Conservation (phyloP, 768 basidiomycete species). For the Lyophyllum shimeji region DNA sequence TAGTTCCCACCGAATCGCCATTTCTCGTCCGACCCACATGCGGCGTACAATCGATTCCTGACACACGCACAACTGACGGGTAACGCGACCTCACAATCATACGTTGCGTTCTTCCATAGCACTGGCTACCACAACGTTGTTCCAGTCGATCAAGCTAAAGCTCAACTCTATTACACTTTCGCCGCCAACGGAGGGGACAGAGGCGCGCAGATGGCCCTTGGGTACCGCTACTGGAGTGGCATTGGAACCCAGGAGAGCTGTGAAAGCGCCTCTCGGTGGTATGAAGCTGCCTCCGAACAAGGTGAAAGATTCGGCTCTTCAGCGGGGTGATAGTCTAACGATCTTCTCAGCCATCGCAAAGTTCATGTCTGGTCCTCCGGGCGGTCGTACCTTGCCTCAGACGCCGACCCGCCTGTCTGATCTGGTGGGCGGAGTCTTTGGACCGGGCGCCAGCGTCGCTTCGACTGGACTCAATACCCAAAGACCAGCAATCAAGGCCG, state of each 20-base stretch:
- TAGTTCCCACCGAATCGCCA: slow-evolving; percentile 76
- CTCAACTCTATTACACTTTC: slow-evolving; percentile 92
- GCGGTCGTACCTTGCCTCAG: slow-evolving; percentile 82
- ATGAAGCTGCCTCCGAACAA: slow-evolving; percentile 85
- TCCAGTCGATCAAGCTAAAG: slow-evolving; percentile 71
- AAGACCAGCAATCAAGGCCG: slow-evolving; percentile 81
- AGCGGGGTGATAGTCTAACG: background rate
- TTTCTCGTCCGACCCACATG: slow-evolving; percentile 58
- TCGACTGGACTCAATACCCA: slow-evolving; percentile 77
- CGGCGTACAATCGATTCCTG: slow-evolving; percentile 63
- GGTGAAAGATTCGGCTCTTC: slow-evolving; percentile 37
- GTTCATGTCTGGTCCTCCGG: slow-evolving; percentile 86
- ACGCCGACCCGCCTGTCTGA: slow-evolving; percentile 85
- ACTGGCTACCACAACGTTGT: slow-evolving; percentile 75
- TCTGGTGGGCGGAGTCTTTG: slow-evolving; percentile 89
- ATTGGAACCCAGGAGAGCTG: slow-evolving; percentile 91
- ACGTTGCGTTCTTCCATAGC: slow-evolving; percentile 85
- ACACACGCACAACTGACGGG: slow-evolving; percentile 69
- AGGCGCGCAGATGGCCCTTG: slow-evolving; percentile 90
- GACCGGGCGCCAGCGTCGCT: slow-evolving; percentile 91
- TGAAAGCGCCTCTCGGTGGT: slow-evolving; percentile 81
- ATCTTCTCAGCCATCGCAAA: slow-evolving; percentile 64
- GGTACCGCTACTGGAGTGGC: slow-evolving; percentile 94
- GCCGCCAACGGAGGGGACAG: slow-evolving; percentile 86
- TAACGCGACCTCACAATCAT: slow-evolving; percentile 83